Evolutionary conservation across 2,329 filamentous ascomycete species (phyloP), one percentile per base, ranked within the genome.

Genomic region (Alternaria ventricosa): DNA sequence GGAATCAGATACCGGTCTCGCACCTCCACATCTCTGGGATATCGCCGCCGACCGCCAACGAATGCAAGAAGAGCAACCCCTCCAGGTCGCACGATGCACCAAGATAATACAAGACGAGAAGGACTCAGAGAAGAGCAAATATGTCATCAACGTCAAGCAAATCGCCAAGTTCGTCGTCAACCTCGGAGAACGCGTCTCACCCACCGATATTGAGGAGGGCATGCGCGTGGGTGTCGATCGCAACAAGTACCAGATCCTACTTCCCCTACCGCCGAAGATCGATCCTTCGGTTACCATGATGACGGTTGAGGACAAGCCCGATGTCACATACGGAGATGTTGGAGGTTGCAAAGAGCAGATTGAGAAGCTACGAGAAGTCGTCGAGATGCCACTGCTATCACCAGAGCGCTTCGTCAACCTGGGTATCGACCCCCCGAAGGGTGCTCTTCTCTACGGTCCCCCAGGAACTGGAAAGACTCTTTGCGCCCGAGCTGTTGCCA

Each of bases 131-230:
- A 99, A 99, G 88, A 97, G 92, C 89, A 99, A 98, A 89, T 99
- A 99, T 85, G 94, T 99, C 76, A 99, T 99, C 87, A 99, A 99
- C 83, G 95, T 99, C 74, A 99, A 99, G 87, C 96, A 99, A 83
- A 99, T 99, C 76, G 96, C 96, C 77, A 99, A 99, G 84, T 99
- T 99, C 76, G 96, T 99, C 55, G 96, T 99, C 70, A 96, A 97
- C 82, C 89, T 99, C 56, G 96, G 96, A 74, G 96, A 99, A 79
- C 91, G 96, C 69, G 96, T 99, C 73, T 96, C 92, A 78, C 96
- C 96, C 54, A 98, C 96, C 72, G 96, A 99, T 89, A 99, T 99
- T 76, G 96, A 99, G 79, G 96, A 99, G 82, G 96, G 96, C 69
- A 99, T 99, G 96, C 90, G 96, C 72, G 96, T 99, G 66, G 96